These are phyloP conservation scores for Podaxis pistillaris DNA, from an alignment of 768 basidiomycete genomes.

Conservation along the genomic window DNA sequence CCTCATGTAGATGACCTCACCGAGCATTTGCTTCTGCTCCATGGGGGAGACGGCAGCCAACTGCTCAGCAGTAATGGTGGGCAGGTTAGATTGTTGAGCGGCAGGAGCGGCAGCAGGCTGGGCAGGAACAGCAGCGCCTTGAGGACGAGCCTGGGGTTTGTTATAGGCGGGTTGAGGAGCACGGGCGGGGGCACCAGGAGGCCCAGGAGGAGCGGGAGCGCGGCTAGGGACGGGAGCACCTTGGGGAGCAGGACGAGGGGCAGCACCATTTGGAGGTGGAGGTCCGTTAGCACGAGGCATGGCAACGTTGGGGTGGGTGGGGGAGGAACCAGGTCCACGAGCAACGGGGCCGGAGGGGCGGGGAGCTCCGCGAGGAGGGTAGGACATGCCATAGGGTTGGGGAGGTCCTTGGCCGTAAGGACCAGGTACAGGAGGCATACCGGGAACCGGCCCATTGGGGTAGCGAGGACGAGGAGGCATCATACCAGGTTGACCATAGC, in stretches of 20 bases:
- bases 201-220: constrained; percentile 34
- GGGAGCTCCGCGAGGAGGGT: constrained; percentile 58
- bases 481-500: constrained; percentile 83
- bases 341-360: constrained; percentile 61
- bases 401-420: constrained; percentile 75
- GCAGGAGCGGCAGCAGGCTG: constrained; percentile 45
- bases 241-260: constrained; percentile 49
- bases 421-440: constrained; percentile 67
- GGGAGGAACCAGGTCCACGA: constrained; percentile 71
- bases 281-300: constrained; percentile 67
- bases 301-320: constrained; percentile 59
- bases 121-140: constrained; percentile 33
- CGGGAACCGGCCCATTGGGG: constrained; percentile 70
- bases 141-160: constrained; percentile 16
- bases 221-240: constrained; percentile 42
- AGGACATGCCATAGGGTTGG: constrained; percentile 72
- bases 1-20: constrained; percentile 93
- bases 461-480: constrained; percentile 87
- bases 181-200: constrained; percentile 30
- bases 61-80: constrained; percentile 46
- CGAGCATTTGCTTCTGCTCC: constrained; percentile 99
- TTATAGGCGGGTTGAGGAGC: constrained; percentile 30
- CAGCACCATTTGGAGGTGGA: constrained; percentile 52
- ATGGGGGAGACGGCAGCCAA: constrained; percentile 61
- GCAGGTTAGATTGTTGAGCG: constrained; percentile 34